These are phyloP conservation scores for Phytopythium oedochilum DNA, from an alignment of 352 stramenopile species.

Conservation along the genomic window DNA sequence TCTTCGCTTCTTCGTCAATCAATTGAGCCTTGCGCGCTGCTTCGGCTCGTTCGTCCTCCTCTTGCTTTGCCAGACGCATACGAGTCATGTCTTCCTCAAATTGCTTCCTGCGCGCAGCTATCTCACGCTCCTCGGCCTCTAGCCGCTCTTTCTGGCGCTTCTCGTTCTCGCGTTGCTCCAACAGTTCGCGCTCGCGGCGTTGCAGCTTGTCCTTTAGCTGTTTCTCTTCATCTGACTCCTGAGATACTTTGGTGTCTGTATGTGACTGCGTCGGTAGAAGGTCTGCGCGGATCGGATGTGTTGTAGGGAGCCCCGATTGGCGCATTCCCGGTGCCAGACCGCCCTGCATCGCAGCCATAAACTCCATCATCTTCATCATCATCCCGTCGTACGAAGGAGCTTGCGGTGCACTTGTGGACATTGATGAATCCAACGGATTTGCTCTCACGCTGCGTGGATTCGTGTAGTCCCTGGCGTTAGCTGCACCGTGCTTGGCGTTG, in stretches of 20 bases:
- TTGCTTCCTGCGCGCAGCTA: slow-evolving; percentile 23
- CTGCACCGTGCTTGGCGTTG: slow-evolving; percentile 26
- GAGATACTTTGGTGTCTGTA: background rate
- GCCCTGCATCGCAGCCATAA: slow-evolving; percentile 28
- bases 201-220: slow-evolving; percentile 29
- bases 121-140: slow-evolving; percentile 32
- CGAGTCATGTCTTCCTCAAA: slow-evolving; percentile 44
- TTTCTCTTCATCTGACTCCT: slow-evolving; percentile 3
- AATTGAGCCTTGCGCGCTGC: slow-evolving; percentile 16
- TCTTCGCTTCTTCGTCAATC: slow-evolving; percentile 23
- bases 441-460: background rate
- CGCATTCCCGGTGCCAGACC: background rate
- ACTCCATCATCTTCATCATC: slow-evolving; percentile 67
- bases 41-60: slow-evolving; percentile 32
- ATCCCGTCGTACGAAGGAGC: slow-evolving; percentile 21
- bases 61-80: slow-evolving; percentile 23
- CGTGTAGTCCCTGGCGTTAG: background rate
- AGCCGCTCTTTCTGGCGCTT: slow-evolving; percentile 26
- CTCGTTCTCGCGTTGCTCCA: slow-evolving; percentile 50
- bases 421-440: background rate
- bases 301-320: background rate
- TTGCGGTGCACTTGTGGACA: background rate
- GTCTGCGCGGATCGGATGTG: background rate
- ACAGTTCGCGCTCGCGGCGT: slow-evolving; percentile 34
- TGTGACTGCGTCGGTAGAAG: background rate